Conservation (phyloP, 768 basidiomycete genomes). For the Tulasnella sp. region DNA sequence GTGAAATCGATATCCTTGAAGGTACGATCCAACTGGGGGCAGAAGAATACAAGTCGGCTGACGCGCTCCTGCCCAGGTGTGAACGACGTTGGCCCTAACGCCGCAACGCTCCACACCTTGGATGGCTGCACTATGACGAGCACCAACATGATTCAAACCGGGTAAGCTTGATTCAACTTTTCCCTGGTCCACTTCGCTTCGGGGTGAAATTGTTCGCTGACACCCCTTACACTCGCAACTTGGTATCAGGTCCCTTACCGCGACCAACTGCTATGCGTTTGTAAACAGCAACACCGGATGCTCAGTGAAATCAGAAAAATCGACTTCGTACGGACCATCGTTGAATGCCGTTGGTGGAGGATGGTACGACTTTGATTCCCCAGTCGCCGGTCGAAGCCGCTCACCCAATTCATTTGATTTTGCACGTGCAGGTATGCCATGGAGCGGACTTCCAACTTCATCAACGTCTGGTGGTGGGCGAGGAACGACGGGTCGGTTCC, state of each 20-base stretch:
- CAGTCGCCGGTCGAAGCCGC: no score
- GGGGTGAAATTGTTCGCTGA: background rate
- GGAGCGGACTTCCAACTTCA: constrained; percentile 33
- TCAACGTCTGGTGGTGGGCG: constrained; percentile 35
- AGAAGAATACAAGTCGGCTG: background rate
- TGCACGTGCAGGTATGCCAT: constrained; percentile 13
- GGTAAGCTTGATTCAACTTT: constrained; percentile 6
- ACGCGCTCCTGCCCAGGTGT: background rate
- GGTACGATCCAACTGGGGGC: constrained; percentile 31
- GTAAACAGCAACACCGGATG: constrained; percentile 28
- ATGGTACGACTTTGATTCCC: constrained; percentile 27
- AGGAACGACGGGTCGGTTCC: constrained; percentile 32
- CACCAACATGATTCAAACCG: constrained; percentile 22
- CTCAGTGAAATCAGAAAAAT: background rate
- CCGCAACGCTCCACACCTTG: constrained; percentile 24
- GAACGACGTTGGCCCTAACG: constrained; percentile 23
- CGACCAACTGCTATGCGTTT: constrained; percentile 11
- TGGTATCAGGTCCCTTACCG: background rate
- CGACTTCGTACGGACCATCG: constrained; percentile 17
- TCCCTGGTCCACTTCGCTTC: background rate
- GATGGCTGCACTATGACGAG: constrained; percentile 21
- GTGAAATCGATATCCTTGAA: constrained; percentile 47
- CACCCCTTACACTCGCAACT: background rate
- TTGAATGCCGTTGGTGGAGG: constrained; percentile 32
- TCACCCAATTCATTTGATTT: no score